Conservation (phyloP, 2,329 filamentous ascomycete species). For the Claviceps sorghi region DNA sequence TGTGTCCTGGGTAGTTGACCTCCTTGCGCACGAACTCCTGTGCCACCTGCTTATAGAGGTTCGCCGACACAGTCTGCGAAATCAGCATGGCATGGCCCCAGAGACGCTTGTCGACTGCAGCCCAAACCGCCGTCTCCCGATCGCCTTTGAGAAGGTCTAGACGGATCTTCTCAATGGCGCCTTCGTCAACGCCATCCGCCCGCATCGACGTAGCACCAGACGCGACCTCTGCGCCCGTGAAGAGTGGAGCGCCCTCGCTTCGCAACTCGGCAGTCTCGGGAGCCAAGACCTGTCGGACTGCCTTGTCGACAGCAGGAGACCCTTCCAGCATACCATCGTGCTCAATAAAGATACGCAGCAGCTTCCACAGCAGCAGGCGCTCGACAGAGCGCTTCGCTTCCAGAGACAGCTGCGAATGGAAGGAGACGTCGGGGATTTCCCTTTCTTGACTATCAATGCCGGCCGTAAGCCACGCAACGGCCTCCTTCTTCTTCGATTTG, state of each 20-base stretch:
- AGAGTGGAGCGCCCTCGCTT: slow-evolving; percentile 9
- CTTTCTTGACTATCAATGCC: slow-evolving; percentile 64
- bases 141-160: slow-evolving; percentile 64
- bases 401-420: slow-evolving; percentile 36
- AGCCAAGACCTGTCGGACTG: slow-evolving; percentile 59
- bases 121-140: slow-evolving; percentile 82
- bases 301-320: slow-evolving; percentile 53
- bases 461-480: slow-evolving; percentile 61
- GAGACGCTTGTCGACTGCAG: slow-evolving; percentile 78
- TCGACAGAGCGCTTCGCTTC: slow-evolving; percentile 63
- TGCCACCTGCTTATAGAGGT: slow-evolving; percentile 81
- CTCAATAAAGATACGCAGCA: slow-evolving; percentile 69
- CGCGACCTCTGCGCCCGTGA: slow-evolving; percentile 13
- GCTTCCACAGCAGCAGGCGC: slow-evolving; percentile 73
- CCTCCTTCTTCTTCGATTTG: slow-evolving; percentile 93
- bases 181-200: slow-evolving; percentile 54
- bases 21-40: slow-evolving; percentile 95
- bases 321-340: slow-evolving; percentile 73
- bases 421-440: slow-evolving; percentile 32
- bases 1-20: slow-evolving; percentile 65
- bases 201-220: slow-evolving; percentile 24
- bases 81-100: slow-evolving; percentile 97
- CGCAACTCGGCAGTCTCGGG: slow-evolving; percentile 27
- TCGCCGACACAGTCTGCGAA: slow-evolving; percentile 60
- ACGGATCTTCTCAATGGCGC: slow-evolving; percentile 57